phyloP scores from a whole-genome alignment of 441 rosid genomes.

The Adansonia gregorii region DNA sequence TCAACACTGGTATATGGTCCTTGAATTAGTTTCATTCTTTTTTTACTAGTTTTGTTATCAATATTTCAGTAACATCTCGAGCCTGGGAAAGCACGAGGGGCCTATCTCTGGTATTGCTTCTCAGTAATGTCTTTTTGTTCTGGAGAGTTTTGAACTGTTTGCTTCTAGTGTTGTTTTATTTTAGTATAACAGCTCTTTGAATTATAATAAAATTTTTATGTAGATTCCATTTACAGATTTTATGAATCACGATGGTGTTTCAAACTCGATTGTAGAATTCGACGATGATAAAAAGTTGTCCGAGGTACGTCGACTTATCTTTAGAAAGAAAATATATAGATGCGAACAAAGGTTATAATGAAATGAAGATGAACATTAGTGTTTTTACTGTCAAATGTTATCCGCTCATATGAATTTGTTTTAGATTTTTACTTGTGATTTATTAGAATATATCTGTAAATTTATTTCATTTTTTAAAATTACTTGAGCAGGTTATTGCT shows the following conservation, averaged over 20 bases:
- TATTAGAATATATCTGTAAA: neutral
- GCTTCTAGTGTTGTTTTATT: slow-evolving; percentile 18
- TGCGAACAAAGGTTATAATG: neutral
- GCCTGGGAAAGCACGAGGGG: slow-evolving; percentile 81
- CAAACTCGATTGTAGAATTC: slow-evolving; percentile 64
- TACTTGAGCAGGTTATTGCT: slow-evolving; percentile 63
- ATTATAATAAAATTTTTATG: slow-evolving; percentile 34
- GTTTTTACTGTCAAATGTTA: slow-evolving; percentile 1
- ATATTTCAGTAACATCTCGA: slow-evolving; percentile 77
- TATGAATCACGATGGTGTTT: slow-evolving; percentile 74
- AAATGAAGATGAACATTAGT: neutral
- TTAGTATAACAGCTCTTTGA: slow-evolving; percentile 27
- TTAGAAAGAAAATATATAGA: slow-evolving; percentile 19
- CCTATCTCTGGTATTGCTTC: slow-evolving; percentile 65
- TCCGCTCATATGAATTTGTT: neutral
- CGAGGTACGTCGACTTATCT: slow-evolving; percentile 52
- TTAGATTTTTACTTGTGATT: neutral
- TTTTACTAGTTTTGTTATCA: slow-evolving; percentile 34
- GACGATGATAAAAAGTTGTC: slow-evolving; percentile 68
- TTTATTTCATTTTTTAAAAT: slow-evolving; percentile 24
- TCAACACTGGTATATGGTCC: neutral
- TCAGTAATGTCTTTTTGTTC: slow-evolving; percentile 12
- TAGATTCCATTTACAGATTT: slow-evolving; percentile 97
- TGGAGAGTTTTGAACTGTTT: slow-evolving; percentile 18
- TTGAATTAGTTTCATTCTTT: slow-evolving; percentile 2